Conservation (phyloP, 345 rosid genomes). For the Barbarea vulgaris region DNA sequence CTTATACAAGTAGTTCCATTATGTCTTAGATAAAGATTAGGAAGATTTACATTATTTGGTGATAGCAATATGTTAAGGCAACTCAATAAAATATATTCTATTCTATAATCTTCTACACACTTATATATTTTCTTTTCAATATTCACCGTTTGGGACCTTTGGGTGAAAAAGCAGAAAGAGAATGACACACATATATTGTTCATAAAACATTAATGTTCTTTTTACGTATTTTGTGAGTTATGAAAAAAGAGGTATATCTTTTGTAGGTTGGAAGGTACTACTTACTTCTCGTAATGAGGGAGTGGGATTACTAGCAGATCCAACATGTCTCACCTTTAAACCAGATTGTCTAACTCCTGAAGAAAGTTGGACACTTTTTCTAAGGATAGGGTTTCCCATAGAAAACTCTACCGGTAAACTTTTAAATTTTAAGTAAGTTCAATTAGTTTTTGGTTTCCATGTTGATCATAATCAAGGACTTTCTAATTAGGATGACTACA, state of each 20-base stretch:
- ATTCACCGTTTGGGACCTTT: too few relatives aligned
- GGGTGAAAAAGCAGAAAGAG: not conserved
- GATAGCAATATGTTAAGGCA: too few relatives aligned
- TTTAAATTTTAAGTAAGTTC: not conserved
- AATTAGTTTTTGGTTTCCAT: not conserved
- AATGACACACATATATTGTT: not conserved
- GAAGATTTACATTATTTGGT: too few relatives aligned
- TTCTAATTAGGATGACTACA: too few relatives aligned
- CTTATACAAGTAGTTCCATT: too few relatives aligned
- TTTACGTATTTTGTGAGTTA: too few relatives aligned
- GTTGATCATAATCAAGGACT: not conserved
- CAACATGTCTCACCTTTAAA: not conserved
- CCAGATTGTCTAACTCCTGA: slow-evolving; percentile 13
- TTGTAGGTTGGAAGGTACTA: slow-evolving; percentile 44
- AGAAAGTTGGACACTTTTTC: slow-evolving; percentile 52
- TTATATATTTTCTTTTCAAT: slow-evolving; percentile 38
- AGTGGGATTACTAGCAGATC: slow-evolving; percentile 28
- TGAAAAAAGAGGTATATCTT: too few relatives aligned
- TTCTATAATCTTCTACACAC: too few relatives aligned
- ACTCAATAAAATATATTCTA: too few relatives aligned
- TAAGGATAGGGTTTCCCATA: slow-evolving; percentile 35
- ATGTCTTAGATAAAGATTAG: too few relatives aligned
- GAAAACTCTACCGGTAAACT: slow-evolving; percentile 9
- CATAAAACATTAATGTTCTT: too few relatives aligned
- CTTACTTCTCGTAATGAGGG: slow-evolving; percentile 48